Conservation (phyloP, 169 alveolate species). For the Plasmodium falciparum region DNA sequence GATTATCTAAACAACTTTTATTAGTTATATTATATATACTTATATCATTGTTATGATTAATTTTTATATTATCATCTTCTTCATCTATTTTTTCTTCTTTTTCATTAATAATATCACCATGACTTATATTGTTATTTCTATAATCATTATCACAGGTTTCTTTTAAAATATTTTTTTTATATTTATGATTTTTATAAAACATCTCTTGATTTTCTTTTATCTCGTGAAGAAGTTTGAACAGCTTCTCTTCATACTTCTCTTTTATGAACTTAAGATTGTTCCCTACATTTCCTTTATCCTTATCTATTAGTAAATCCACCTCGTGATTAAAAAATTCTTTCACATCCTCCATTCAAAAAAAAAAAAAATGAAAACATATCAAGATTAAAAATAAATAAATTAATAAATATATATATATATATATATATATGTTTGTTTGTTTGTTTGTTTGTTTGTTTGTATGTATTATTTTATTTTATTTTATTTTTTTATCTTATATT, state of each 20-base stretch:
- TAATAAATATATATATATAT: background rate
- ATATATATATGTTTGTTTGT: no score
- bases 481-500: no score
- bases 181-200: no score
- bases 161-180: background rate
- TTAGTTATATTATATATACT: background rate
- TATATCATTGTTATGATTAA: background rate
- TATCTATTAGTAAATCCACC: conserved; percentile 8
- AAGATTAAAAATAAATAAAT: background rate
- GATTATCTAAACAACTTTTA: background rate
- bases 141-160: background rate
- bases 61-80: background rate
- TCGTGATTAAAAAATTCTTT: background rate
- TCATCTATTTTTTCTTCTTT: background rate
- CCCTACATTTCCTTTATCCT: conserved; percentile 16
- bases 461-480: no score
- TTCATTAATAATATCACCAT: background rate
- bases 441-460: no score
- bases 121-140: background rate
- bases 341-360: conserved; percentile 17
- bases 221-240: conserved; percentile 16
- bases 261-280: conserved; percentile 14
- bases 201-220: background rate
- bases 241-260: conserved; percentile 8
- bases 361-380: background rate